Evolutionary conservation across 441 rosid species (phyloP).

Genomic region (Erodium trifolium): DNA sequence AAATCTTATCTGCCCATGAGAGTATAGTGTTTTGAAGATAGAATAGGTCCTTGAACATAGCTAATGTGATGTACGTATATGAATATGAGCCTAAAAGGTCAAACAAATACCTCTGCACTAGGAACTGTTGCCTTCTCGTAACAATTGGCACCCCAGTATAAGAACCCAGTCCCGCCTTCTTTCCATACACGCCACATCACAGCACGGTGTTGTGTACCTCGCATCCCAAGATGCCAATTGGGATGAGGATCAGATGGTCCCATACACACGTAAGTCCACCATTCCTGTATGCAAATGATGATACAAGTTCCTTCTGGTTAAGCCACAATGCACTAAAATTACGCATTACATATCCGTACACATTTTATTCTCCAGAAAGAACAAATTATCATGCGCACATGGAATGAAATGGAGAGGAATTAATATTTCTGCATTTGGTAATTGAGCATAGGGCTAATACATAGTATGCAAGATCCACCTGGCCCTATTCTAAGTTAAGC

Average conservation of each 20-base stretch:
- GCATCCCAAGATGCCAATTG: constrained; percentile 96
- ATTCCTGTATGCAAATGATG: constrained; percentile 45
- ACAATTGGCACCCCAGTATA: constrained; percentile 98
- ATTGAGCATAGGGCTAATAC: no score
- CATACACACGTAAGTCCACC: constrained; percentile 97
- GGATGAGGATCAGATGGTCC: constrained; percentile 99
- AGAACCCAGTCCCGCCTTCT: constrained; percentile 93
- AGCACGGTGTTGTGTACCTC: constrained; percentile 94
- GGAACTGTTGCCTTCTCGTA: constrained; percentile 87
- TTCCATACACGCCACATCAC: constrained; percentile 99
- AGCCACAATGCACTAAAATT: neutral
- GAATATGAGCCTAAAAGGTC: constrained; percentile 5
- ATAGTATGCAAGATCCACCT: no score
- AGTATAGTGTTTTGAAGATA: neutral
- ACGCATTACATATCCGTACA: neutral
- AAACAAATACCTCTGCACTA: constrained; percentile 65
- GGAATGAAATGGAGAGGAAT: neutral
- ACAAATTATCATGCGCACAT: neutral
- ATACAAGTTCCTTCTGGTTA: constrained; percentile 12
- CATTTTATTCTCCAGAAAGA: no score
- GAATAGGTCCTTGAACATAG: neutral
- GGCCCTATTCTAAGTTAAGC: neutral
- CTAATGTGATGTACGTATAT: neutral
- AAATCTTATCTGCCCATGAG: constrained; percentile 54
- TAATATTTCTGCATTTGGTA: no score